Conservation (phyloP, 2,329 filamentous ascomycete species). For the Xylaria hypoxylon region DNA sequence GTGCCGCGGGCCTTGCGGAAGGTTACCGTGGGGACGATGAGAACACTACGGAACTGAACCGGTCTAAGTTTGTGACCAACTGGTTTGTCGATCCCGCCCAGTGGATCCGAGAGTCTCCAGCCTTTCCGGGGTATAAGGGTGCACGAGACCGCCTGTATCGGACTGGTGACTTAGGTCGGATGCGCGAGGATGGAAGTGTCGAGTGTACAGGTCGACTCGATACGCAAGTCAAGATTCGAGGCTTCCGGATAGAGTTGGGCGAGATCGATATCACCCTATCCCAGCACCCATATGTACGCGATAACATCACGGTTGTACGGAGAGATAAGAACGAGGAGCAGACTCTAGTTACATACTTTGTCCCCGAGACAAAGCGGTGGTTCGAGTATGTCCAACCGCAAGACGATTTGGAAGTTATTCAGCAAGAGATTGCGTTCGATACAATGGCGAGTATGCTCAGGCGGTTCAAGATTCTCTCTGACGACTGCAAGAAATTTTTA, state of each 20-base stretch:
- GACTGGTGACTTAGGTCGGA: slow-evolving; percentile 83
- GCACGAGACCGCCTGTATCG: slow-evolving; percentile 88
- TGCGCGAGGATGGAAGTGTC: slow-evolving; percentile 40
- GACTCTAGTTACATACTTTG: slow-evolving; percentile 90
- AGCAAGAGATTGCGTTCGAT: slow-evolving; percentile 53
- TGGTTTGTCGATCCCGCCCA: slow-evolving; percentile 84
- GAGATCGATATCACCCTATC: slow-evolving; percentile 90
- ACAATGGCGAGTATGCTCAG: slow-evolving; percentile 55
- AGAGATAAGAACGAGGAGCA: slow-evolving; percentile 87
- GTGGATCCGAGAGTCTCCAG: slow-evolving; percentile 76
- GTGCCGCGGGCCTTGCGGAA: slow-evolving; percentile 65
- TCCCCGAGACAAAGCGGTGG: slow-evolving; percentile 84
- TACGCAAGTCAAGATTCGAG: slow-evolving; percentile 93
- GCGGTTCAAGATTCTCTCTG: slow-evolving; percentile 60
- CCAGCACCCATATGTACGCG: slow-evolving; percentile 78
- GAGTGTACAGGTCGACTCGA: slow-evolving; percentile 78
- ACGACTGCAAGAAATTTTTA: slow-evolving; percentile 71
- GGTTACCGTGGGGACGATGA: slow-evolving; percentile 67
- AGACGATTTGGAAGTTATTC: slow-evolving; percentile 62
- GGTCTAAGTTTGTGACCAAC: slow-evolving; percentile 78
- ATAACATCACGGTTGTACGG: slow-evolving; percentile 86
- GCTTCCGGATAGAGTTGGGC: slow-evolving; percentile 92
- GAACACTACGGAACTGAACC: slow-evolving; percentile 57
- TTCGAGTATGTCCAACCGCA: slow-evolving; percentile 69
- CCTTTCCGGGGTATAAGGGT: no score